A percentile compares a stretch with the other conserved stretches of the same genome.
Evolutionary conservation across 148 eudicot species (phyloP).

Genomic region (Heliosperma pusillum): DNA sequence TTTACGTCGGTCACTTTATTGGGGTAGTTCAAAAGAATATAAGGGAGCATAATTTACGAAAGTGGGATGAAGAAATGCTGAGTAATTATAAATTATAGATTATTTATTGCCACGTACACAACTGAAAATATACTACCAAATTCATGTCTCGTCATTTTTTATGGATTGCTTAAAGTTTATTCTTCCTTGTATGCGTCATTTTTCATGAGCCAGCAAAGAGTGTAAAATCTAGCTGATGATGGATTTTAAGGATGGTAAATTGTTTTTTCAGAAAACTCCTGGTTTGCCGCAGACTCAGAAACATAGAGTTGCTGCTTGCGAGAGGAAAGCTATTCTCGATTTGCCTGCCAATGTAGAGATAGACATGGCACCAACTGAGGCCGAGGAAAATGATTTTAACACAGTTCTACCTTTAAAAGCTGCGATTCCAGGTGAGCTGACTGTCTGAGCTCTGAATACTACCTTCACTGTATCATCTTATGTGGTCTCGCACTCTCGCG

Average conservation of each 20-base stretch:
- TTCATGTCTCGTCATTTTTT: neutral
- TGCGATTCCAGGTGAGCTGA: conserved; percentile 47
- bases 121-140: neutral
- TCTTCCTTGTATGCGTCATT: neutral
- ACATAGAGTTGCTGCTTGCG: conserved; percentile 33
- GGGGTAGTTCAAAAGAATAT: too few species aligned
- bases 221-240: neutral
- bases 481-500: neutral
- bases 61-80: too few species aligned
- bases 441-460: neutral
- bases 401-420: conserved; percentile 36
- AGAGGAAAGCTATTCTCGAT: conserved; percentile 35
- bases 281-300: conserved; percentile 32
- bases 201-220: neutral
- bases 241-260: conserved; percentile 39
- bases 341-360: conserved; percentile 36
- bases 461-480: neutral
- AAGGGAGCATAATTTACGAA: too few species aligned
- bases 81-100: neutral
- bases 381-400: conserved; percentile 34
- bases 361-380: conserved; percentile 34
- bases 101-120: neutral
- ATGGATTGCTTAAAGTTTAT: neutral
- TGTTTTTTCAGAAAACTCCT: conserved; percentile 30
- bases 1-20: neutral